Base-by-base conservation (phyloP, 2,329 filamentous ascomycete genomes). In the Diaporthe velutina region DNA sequence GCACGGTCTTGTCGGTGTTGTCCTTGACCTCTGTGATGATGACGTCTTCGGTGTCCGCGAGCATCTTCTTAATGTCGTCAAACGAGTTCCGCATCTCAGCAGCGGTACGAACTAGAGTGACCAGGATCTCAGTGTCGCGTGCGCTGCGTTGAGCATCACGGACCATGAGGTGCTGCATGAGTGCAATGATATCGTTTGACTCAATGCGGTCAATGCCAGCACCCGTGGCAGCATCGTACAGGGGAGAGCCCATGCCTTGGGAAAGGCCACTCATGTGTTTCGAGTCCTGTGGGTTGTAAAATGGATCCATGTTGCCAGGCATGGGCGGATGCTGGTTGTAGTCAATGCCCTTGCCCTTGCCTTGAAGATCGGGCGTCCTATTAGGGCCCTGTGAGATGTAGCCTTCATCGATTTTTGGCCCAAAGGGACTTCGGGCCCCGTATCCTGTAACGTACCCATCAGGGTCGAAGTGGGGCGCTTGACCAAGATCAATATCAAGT, bases 141-240 rank as follows among this genome's bases (percentile, higher is more conserved):
- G 97, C 97, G 84, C 97, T 98, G 75, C 97, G 93, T 85, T 98
- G 96, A 54, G 96, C 97, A 85, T 99, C 97, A 48, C 97, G 93
- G 77, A 98, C 97, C 82, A 97, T 98, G 77, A 99, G 92, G 83
- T 99, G 97, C 82, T 99, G 96, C 97, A 99, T 99, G 76, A 99
- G 87, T 33, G 96, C 95, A 77, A 99, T 94, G 79, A 99, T 97
- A 81, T 99, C 97, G 85, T 97, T 97, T 60, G 95, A 98, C 82
- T 98, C 93, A 70, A 99, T 98, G 64, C 93, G 90, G 78, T 98
- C 96, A 70, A 98, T 94, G 45, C 95, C 96, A 76, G 91, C 92
- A 70, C 96, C 96, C 1, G 94, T 98, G 4, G 96, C 90, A 75
- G 94, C 92, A 81, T 99, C 97, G 80, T 98, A 98, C 28, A 98